Evolutionary conservation across 192 early-diverging fungal genomes (phyloP), one percentile per base, ranked within the genome.

Genomic region (Umbelopsis ramanniana): DNA sequence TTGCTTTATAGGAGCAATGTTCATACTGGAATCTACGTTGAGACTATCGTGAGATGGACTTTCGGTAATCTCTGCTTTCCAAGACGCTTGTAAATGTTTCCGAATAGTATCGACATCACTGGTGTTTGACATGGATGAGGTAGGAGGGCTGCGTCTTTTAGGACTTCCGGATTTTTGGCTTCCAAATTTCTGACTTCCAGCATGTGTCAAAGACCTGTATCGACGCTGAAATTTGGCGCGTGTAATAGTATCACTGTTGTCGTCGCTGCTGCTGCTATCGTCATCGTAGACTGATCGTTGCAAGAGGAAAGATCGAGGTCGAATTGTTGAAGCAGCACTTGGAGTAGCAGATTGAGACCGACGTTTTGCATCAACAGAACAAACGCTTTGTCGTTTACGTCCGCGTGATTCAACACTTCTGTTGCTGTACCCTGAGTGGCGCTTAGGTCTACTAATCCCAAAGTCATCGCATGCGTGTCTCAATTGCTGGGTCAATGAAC

Each of bases 191-290:
- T 63, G 57, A 37, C 57, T 63, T 63, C 33, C 57, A 11, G 57
- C 26, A 7, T 26, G 33, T 7, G 29, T 63, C 7, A 63, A 35
- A 29, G 33, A 63, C 12, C 57, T 11, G n/a, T 63, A 63, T 63
- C 57, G 57, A 63, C 57, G 57, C 14, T 63, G 57, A 63, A 63
- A 63, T 63, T 63, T 63, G n/a, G 57, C 57, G 12, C 33, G 26
- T 3, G 57, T 63, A 14, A 63, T 63, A 0, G 57, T 63, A n/a
- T 63, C 57, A 63, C 57, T 63, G 33, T 63, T 63, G 33, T 63
- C 57, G 33, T 63, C 57, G 33, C 57, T 63, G 57, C 57, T 63
- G 17, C 33, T 63, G 57, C 40, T 43, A 43, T 63, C 57, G 12
- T 63, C 57, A 26, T 63, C 57, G 26, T 63, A 63, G 17, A 63